Base-by-base conservation (phyloP, 2,329 filamentous ascomycete genomes). In the Thielaviopsis ethacetica region DNA sequence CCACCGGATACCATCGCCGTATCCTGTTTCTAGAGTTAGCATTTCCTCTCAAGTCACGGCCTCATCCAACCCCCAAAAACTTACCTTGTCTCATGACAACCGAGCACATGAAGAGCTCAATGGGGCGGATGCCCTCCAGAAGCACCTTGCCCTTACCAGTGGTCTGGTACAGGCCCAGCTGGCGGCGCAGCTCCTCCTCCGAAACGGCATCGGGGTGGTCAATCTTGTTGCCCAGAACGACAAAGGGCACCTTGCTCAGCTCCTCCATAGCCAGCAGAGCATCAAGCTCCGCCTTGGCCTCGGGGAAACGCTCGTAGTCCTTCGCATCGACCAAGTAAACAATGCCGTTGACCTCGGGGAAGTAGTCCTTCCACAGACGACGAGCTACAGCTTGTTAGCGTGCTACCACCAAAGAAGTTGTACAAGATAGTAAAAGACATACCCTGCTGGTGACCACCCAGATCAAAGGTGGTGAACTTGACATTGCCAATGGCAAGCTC, bases 41-140 rank as follows among this genome's bases (percentile, higher is more conserved):
- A 13, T 27, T 17, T 30, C 6, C 22, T 10, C 49, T 6, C 13
- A 19, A 57, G 54, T 59, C 47, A 41, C 22, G 34, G 59, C 44
- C 56, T 50, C 27, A 15, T 26, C 19, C 24, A 49, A 26, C 7
- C 17, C 30, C 62, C 9, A 13, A 6, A 30, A 47, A 73, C 79
- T 66, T 66, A 85, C 82, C 93, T 78, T 97, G 91, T 73, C 91
- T 83, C 89, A 96, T 95, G 63, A 97, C 91, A 65, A 97, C 91
- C 67, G 88, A 95, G 81, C 91, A 97, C 93, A 98, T 95, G 75
- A 97, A 97, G 63, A 97, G 82, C 80, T 98, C 93, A 68, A 98
- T 91, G 24, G 91, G 89, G 66, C 91, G 80, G 72, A 95, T 95
- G 38, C 89, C 89, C 77, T 95, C 91, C 65, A 93, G 78, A 63